Percentiles rank a stretch among this genome's conserved stretches.
Conservation (phyloP, 2,329 filamentous ascomycete species). For the Fusarium mangiferae region DNA sequence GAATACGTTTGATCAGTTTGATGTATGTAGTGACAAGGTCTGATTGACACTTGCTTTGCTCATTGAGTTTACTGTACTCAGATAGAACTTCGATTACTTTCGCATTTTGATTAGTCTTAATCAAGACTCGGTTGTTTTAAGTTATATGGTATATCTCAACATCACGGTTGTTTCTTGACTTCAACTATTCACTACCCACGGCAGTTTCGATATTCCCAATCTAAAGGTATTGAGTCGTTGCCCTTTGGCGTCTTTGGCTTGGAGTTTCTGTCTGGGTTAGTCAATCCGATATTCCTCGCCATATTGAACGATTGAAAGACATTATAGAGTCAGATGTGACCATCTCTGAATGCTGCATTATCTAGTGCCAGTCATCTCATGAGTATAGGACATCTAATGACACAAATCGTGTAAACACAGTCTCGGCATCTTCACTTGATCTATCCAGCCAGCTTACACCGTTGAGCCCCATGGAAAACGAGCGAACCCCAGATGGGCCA, state of each 20-base stretch:
- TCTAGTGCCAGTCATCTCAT: background rate
- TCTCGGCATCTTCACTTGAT: background rate
- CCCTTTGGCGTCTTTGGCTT: background rate
- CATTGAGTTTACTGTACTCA: background rate
- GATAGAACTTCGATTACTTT: background rate
- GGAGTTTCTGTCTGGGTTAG: background rate
- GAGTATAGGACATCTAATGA: background rate
- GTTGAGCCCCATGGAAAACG: constrained; percentile 17
- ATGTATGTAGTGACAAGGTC: constrained; percentile 1
- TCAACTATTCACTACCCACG: background rate
- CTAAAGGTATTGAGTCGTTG: background rate
- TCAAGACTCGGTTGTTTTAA: too few relatives aligned
- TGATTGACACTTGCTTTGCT: background rate
- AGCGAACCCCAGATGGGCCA: constrained; percentile 36
- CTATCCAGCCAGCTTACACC: constrained; percentile 10
- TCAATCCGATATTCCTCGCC: background rate
- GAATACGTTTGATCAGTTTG: background rate
- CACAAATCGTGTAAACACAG: background rate
- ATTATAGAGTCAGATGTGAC: background rate
- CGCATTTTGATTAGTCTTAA: background rate
- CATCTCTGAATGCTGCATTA: too few relatives aligned
- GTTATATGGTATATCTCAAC: background rate
- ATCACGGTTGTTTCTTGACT: background rate
- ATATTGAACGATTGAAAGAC: background rate
- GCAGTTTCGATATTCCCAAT: background rate